These are phyloP conservation scores for Verticillium nubilum DNA, from an alignment of 2,329 filamentous ascomycete genomes.

Conservation along the genomic window DNA sequence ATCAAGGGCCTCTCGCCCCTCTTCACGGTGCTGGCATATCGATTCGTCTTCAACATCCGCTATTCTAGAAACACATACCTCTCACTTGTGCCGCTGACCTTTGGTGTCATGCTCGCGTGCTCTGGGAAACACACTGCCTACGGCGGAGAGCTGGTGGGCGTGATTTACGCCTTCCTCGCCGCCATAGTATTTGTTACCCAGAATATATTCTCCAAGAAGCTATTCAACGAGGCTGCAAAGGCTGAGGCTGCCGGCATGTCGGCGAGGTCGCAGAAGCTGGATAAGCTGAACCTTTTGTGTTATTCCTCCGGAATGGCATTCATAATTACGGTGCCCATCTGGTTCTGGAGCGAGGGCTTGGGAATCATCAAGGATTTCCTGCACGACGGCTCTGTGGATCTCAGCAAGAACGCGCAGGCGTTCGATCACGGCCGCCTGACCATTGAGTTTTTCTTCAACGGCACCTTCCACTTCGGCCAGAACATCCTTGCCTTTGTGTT, in stretches of 20 bases:
- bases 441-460: slow-evolving; percentile 95
- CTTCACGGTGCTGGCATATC: slow-evolving; percentile 91
- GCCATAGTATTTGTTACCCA: slow-evolving; percentile 94
- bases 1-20: slow-evolving; percentile 96
- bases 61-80: slow-evolving; percentile 85
- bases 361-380: slow-evolving; percentile 72
- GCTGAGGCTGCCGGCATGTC: slow-evolving; percentile 67
- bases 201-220: slow-evolving; percentile 96
- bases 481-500: slow-evolving; percentile 93
- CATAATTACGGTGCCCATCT: slow-evolving; percentile 80
- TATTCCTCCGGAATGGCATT: slow-evolving; percentile 97
- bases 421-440: slow-evolving; percentile 69
- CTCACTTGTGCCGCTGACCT: slow-evolving; percentile 82
- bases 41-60: slow-evolving; percentile 79
- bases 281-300: slow-evolving; percentile 93
- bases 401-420: slow-evolving; percentile 52
- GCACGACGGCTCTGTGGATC: slow-evolving; percentile 69
- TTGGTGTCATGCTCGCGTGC: slow-evolving; percentile 95
- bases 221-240: slow-evolving; percentile 90
- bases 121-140: slow-evolving; percentile 70
- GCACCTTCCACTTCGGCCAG: slow-evolving; percentile 91
- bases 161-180: slow-evolving; percentile 82
- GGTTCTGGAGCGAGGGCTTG: slow-evolving; percentile 88
- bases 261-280: slow-evolving; percentile 70
- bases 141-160: slow-evolving; percentile 82